phyloP scores from a whole-genome alignment of 2,329 filamentous ascomycete genomes.

The Aspergillus floridensis region DNA sequence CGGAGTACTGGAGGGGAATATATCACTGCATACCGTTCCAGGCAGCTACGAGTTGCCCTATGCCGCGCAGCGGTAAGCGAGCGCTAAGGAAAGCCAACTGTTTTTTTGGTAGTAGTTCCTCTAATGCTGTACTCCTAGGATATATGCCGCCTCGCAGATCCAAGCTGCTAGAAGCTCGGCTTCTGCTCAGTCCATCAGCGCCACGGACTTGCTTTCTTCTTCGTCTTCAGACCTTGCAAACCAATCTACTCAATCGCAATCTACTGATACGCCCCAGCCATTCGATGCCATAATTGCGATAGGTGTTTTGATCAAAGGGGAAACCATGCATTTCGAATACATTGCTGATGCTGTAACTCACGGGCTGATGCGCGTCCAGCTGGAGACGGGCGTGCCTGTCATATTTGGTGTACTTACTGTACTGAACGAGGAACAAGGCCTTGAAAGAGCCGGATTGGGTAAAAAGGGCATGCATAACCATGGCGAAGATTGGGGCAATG shows the following conservation, averaged over 20 bases:
- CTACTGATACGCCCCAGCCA: slow-evolving; percentile 47
- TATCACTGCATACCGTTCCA: slow-evolving; percentile 83
- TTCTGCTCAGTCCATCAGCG: slow-evolving; percentile 36
- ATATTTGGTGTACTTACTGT: slow-evolving; percentile 91
- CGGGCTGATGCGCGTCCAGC: slow-evolving; percentile 88
- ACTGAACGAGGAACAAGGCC: slow-evolving; percentile 81
- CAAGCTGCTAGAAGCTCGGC: slow-evolving; percentile 63
- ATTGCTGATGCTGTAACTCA: slow-evolving; percentile 89
- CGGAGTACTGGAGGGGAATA: slow-evolving; percentile 84
- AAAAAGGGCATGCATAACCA: slow-evolving; percentile 71
- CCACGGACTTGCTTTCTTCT: slow-evolving; percentile 60
- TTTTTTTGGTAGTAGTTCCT: not conserved
- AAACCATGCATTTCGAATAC: slow-evolving; percentile 99
- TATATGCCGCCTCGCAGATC: slow-evolving; percentile 82
- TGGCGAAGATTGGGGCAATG: slow-evolving; percentile 92
- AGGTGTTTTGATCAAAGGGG: slow-evolving; percentile 95
- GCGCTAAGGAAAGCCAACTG: not conserved
- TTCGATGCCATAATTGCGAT: slow-evolving; percentile 96
- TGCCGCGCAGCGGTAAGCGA: slow-evolving; percentile 74
- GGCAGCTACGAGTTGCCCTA: slow-evolving; percentile 94
- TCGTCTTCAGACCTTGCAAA: slow-evolving; percentile 66
- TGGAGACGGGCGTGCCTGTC: slow-evolving; percentile 84
- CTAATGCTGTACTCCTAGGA: slow-evolving; percentile 46
- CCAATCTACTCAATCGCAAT: slow-evolving; percentile 36
- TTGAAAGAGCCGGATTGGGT: slow-evolving; percentile 75